Evolutionary conservation across 768 basidiomycete species (phyloP), one percentile per base, ranked within the genome.

Genomic region (Boletus tomentosulus): DNA sequence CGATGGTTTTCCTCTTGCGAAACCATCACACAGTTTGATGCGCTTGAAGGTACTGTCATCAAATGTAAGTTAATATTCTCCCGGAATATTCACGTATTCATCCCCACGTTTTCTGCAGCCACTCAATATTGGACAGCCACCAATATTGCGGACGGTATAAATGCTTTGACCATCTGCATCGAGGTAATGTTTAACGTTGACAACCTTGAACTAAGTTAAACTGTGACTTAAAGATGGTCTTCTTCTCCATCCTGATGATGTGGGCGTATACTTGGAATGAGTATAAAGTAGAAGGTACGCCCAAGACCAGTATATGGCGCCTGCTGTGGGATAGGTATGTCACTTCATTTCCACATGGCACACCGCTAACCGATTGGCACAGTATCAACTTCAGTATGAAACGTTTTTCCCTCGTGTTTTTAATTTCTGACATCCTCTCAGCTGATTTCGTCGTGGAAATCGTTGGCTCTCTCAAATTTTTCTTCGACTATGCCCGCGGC

Each of bases 81-180:
- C 22, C 42, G 3, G 19, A 34, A 12, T 42, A 16, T 41, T 37
- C 25, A 24, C 1, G 31, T 9, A 10, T 24, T 46, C 13, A 37
- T 11, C 10, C 25, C 27, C 8, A 24, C 37, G 10, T 34, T 46
- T 46, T 13, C 12, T 35, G 19, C 48, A 82, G 90, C 73, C n/a
- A 91, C 90, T 0, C 43, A 78, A 51, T 92, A 84, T 63, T 94
- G 93, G 92, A 89, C 92, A 3, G 71, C 76, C 34, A 85, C 86
- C 4, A 96, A 96, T 63, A 83, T 96, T 48, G 81, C 91, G 1
- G 80, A 96, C 54, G 93, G 93, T 1, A 71, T 95, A 30, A 88
- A 84, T 57, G 91, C 93, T 0, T 76, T 97, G 4, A 75, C 87
- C 16, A 90, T 84, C 30, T 90, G 88, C 58, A 82, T 95, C 46